Evolutionary conservation across 31 red algal genomes (phyloP).

Genomic region (Odonthalia washingtoniensis): DNA sequence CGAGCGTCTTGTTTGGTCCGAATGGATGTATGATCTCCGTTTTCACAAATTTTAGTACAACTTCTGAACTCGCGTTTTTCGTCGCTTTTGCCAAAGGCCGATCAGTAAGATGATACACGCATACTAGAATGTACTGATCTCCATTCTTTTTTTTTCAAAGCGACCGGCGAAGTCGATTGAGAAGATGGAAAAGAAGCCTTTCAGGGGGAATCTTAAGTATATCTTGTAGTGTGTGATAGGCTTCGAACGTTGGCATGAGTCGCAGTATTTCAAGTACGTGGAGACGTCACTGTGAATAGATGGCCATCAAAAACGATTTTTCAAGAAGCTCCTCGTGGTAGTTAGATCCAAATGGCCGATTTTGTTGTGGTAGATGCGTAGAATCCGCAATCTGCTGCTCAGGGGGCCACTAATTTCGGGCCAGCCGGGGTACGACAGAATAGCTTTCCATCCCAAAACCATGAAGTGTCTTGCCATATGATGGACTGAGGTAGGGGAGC

Average conservation of each 20-base stretch:
- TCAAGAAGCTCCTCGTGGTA: not conserved
- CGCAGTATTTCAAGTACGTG: not conserved
- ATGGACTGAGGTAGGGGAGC: not conserved
- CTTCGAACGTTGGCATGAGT: not conserved
- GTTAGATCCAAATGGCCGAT: not conserved
- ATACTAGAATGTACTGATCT: not conserved
- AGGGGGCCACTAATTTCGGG: not conserved
- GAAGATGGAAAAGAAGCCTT: not conserved
- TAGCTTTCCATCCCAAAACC: not conserved
- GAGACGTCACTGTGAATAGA: not conserved
- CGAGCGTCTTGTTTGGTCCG: not conserved
- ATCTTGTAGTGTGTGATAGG: not conserved
- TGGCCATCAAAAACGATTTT: not conserved
- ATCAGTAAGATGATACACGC: not conserved
- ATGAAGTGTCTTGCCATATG: not conserved
- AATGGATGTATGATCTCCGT: no score
- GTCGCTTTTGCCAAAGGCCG: not conserved
- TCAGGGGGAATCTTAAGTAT: not conserved
- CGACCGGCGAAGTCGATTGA: constrained; percentile 11
- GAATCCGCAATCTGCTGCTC: not conserved
- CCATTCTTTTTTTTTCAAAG: not conserved
- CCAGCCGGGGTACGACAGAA: not conserved
- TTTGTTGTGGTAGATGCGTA: no score
- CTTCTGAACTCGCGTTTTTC: not conserved
- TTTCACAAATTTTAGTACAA: no score